These are phyloP conservation scores for Geranium brycei DNA, from an alignment of 345 rosid species.

Conservation along the genomic window DNA sequence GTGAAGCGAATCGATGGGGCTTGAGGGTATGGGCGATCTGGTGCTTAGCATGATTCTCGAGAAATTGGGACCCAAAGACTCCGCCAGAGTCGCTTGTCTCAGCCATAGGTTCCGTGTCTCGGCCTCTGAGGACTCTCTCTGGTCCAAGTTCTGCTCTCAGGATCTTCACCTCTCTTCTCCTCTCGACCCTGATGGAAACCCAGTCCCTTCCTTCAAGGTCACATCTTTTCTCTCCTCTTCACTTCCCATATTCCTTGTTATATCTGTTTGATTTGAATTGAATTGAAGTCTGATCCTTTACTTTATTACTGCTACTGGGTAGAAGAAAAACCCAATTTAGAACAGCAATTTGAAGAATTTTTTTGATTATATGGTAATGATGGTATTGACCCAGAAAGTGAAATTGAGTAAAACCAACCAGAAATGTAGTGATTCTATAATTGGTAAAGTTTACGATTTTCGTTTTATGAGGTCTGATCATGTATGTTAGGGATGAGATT, in stretches of 20 bases:
- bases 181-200: constrained; percentile 45
- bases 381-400: background rate
- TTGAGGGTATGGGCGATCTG: constrained; percentile 56
- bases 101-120: constrained; percentile 32
- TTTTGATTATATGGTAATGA: no score
- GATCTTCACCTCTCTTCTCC: constrained; percentile 62
- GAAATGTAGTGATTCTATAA: background rate
- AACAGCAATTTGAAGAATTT: background rate
- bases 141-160: constrained; percentile 46
- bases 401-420: background rate
- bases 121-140: constrained; percentile 60
- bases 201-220: constrained; percentile 65
- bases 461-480: background rate
- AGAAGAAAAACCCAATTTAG: background rate
- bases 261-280: background rate
- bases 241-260: background rate
- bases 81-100: constrained; percentile 42
- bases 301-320: background rate
- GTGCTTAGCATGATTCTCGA: constrained; percentile 39
- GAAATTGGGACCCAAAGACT: constrained; percentile 37
- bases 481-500: background rate
- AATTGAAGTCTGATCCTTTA: background rate
- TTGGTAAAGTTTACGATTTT: no score
- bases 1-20: constrained; percentile 24
- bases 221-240: background rate